Percentiles rank a stretch among this genome's conserved stretches.
phyloP scores from a whole-genome alignment of 2,329 filamentous ascomycete species.

The Sporothrix variecibatus region DNA sequence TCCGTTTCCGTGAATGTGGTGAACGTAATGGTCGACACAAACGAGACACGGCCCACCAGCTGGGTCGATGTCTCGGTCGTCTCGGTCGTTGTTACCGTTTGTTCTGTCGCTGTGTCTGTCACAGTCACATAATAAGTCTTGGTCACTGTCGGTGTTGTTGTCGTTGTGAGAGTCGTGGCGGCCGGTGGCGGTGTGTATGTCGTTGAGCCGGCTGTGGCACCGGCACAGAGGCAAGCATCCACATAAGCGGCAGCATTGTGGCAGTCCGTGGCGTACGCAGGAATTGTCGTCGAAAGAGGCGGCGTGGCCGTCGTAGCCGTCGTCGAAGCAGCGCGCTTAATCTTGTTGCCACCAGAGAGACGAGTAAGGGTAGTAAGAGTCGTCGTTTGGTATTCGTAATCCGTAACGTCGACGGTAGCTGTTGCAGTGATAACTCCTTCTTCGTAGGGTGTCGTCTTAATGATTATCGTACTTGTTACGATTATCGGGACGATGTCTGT shows the following conservation, averaged over 20 bases:
- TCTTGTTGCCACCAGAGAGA: background rate
- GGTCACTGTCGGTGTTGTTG: slow-evolving; percentile 7
- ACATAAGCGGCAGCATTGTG: background rate
- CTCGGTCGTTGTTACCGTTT: background rate
- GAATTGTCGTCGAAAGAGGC: background rate
- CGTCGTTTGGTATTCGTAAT: slow-evolving; percentile 8
- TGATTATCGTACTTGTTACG: slow-evolving; percentile 15
- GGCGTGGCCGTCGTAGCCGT: background rate
- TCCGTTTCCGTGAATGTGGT: background rate
- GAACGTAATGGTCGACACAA: slow-evolving; percentile 21
- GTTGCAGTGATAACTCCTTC: background rate
- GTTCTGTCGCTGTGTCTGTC: background rate
- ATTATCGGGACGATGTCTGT: background rate
- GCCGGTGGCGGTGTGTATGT: background rate
- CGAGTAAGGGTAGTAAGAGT: slow-evolving; percentile 9
- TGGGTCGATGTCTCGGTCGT: background rate
- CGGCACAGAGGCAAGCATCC: slow-evolving; percentile 17
- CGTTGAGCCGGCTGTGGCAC: background rate
- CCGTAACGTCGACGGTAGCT: background rate
- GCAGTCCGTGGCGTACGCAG: slow-evolving; percentile 19
- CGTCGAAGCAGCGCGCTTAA: background rate
- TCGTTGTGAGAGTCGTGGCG: background rate
- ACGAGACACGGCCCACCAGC: slow-evolving; percentile 1
- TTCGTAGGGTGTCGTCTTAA: slow-evolving; percentile 18
- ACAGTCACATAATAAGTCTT: background rate